A percentile compares a stretch with the other conserved stretches of the same genome.
Conservation (phyloP, 2,329 filamentous ascomycete genomes). For the Claviceps quebecensis region DNA sequence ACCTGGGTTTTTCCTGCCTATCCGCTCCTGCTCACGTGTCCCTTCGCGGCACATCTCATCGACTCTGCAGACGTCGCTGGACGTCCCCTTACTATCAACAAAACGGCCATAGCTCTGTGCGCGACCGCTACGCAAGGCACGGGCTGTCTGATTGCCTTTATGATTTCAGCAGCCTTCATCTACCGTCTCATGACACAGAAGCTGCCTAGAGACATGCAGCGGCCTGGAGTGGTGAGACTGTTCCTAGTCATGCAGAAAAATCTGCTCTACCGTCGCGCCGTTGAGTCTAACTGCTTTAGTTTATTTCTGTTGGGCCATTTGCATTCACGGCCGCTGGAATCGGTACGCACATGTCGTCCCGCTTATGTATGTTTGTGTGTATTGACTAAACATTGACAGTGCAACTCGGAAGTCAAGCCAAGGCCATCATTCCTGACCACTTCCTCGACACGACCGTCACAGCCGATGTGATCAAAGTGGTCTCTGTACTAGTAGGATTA, state of each 20-base stretch:
- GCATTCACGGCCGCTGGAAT: conserved; percentile 41
- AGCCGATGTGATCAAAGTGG: conserved; percentile 29
- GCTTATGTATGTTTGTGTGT: not conserved
- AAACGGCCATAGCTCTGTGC: conserved; percentile 32
- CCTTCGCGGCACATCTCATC: conserved; percentile 51
- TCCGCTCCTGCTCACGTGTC: conserved; percentile 61
- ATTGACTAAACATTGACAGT: conserved; percentile 13
- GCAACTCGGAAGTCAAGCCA: conserved; percentile 29
- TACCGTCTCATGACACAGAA: conserved; percentile 85
- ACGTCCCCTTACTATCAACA: conserved; percentile 14
- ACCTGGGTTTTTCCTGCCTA: conserved; percentile 84
- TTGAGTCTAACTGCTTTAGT: conserved; percentile 25
- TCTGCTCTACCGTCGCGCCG: not conserved
- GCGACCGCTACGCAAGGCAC: conserved; percentile 39
- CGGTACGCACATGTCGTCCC: not conserved
- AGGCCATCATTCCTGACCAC: conserved; percentile 27
- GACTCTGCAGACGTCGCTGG: conserved; percentile 21
- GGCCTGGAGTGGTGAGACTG: conserved; percentile 52
- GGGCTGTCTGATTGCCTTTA: conserved; percentile 47
- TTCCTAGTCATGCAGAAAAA: too few relatives aligned
- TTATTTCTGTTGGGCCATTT: conserved; percentile 67
- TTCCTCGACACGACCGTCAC: conserved; percentile 29
- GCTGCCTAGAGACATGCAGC: conserved; percentile 57
- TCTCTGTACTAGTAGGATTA: conserved; percentile 49
- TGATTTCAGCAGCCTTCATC: conserved; percentile 74